phyloP scores from a whole-genome alignment of 805 yeast genomes.

The Metschnikowia shivogae region DNA sequence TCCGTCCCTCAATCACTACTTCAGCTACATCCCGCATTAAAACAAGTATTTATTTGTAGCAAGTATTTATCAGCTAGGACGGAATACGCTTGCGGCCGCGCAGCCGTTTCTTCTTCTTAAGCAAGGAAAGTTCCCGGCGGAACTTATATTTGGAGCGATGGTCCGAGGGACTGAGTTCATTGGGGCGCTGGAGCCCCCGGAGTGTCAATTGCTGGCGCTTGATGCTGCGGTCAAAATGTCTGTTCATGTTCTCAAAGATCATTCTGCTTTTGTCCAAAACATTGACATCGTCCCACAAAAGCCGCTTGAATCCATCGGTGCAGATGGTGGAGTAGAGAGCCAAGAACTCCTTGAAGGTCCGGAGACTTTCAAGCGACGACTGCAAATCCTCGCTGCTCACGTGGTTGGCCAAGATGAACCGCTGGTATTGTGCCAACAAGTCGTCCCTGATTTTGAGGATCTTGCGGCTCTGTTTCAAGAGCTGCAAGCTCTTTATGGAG shows the following conservation, averaged over 20 bases:
- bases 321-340: constrained; percentile 4
- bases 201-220: constrained; percentile 3
- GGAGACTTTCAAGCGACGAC: constrained; percentile 2
- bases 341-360: constrained; percentile 2
- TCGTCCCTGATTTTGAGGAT: constrained; percentile 1
- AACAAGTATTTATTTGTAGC: no score
- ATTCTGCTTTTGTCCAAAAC: constrained; percentile 4
- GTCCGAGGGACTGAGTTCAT: background rate
- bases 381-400: constrained; percentile 1
- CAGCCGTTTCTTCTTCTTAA: background rate
- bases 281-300: constrained; percentile 3
- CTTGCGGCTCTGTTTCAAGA: constrained; percentile 2
- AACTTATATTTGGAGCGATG: constrained; percentile 2
- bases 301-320: constrained; percentile 4
- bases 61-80: background rate
- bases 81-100: background rate
- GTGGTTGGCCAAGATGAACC: constrained; percentile 2
- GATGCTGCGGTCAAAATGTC: constrained; percentile 1
- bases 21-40: no score
- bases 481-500: background rate
- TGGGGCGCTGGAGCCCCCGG: constrained; percentile 1
- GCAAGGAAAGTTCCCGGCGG: constrained; percentile 2
- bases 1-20: no score
- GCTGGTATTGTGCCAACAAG: constrained; percentile 1
- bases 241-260: constrained; percentile 1